Evolutionary conservation across 148 eudicot genomes (phyloP).

Genomic region (Rhododendron mucronatum): DNA sequence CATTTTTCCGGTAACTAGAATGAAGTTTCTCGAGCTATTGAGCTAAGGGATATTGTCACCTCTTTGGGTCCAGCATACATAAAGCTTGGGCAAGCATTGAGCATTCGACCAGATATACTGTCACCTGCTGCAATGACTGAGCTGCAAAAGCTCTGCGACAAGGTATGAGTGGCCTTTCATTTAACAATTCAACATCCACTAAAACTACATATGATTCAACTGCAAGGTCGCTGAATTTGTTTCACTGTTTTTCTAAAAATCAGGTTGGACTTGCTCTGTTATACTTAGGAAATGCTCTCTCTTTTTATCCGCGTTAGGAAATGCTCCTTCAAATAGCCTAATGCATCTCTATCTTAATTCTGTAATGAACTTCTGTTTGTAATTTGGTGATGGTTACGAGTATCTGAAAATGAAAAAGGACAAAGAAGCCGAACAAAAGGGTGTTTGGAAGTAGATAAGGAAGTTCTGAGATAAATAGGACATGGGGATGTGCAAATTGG

Average conservation of each 20-base stretch:
- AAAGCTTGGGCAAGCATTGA: constrained; percentile 97
- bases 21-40: constrained; percentile 98
- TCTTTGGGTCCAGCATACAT: constrained; percentile 99
- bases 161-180: constrained; percentile 41
- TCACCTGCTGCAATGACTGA: constrained; percentile 96
- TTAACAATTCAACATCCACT: not conserved
- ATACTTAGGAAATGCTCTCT: not conserved
- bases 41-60: constrained; percentile 91
- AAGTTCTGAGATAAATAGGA: not conserved
- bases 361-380: not conserved
- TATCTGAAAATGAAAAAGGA: not conserved
- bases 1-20: constrained; percentile 39
- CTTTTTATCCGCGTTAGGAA: not conserved
- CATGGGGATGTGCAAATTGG: not conserved
- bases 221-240: not conserved
- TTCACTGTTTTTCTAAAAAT: not conserved
- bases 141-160: constrained; percentile 98
- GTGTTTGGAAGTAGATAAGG: not conserved
- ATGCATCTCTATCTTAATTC: not conserved
- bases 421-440: not conserved
- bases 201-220: not conserved
- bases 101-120: constrained; percentile 95
- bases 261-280: not conserved
- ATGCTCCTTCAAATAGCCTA: not conserved
- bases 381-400: not conserved